Conservation (phyloP, 2,329 filamentous ascomycete genomes). For the Lachnellula arida region DNA sequence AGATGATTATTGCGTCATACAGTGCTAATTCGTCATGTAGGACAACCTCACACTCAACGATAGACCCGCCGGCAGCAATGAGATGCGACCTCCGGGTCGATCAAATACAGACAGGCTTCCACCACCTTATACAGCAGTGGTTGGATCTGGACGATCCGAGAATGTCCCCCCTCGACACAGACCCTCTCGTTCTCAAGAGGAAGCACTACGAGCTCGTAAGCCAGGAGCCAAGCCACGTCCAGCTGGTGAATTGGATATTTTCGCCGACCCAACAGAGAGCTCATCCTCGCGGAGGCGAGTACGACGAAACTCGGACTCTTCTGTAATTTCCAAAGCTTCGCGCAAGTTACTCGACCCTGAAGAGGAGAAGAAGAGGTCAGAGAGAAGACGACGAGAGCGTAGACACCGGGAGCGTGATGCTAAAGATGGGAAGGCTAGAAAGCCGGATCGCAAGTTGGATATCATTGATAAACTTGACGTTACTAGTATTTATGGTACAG, state of each 20-base stretch:
- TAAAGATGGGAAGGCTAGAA: conserved; percentile 36
- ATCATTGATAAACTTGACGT: conserved; percentile 96
- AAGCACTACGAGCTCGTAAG: conserved; percentile 51
- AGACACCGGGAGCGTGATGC: conserved; percentile 34
- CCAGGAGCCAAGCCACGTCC: conserved; percentile 30
- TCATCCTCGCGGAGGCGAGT: conserved; percentile 43
- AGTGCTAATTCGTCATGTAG: conserved; percentile 42
- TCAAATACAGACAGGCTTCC: conserved; percentile 43
- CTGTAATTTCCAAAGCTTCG: conserved; percentile 52
- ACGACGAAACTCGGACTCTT: conserved; percentile 77
- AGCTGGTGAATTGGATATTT: conserved; percentile 29
- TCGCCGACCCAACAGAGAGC: conserved; percentile 32
- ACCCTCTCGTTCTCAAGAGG: conserved; percentile 62
- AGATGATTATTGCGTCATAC: not conserved
- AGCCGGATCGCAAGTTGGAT: conserved; percentile 54
- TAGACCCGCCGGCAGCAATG: conserved; percentile 38
- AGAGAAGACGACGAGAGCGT: conserved; percentile 48
- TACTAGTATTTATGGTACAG: conserved; percentile 90
- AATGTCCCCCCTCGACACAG: conserved; percentile 52
- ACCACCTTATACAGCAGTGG: conserved; percentile 23
- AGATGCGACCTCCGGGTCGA: conserved; percentile 27
- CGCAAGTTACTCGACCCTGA: conserved; percentile 53
- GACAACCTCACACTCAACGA: conserved; percentile 65
- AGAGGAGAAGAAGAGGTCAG: conserved; percentile 55
- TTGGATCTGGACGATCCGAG: conserved; percentile 37